Conservation (phyloP, 495 filamentous ascomycete species). For the Penicillium fimorum region DNA sequence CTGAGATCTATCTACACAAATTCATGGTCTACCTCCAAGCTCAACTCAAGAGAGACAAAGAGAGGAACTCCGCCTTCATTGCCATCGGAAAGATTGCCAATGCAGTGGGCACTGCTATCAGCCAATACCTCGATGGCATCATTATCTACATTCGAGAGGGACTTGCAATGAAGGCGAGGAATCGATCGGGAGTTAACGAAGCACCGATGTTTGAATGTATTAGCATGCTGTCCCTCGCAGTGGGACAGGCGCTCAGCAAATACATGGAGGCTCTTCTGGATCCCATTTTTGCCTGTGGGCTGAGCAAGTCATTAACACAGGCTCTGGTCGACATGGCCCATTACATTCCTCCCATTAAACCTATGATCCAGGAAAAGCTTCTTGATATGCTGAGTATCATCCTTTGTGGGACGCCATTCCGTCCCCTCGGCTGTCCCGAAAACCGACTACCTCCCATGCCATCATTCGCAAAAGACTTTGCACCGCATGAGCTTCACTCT, state of each 20-base stretch:
- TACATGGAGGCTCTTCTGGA: constrained; percentile 96
- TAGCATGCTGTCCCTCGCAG: constrained; percentile 90
- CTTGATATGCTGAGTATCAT: constrained; percentile 94
- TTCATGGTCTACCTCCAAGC: constrained; percentile 96
- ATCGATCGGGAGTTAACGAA: constrained; percentile 67
- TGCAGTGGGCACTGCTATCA: constrained; percentile 86
- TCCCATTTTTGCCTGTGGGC: constrained; percentile 92
- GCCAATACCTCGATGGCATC: constrained; percentile 92
- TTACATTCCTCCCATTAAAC: constrained; percentile 92
- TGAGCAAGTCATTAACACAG: constrained; percentile 89
- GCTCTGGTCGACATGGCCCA: constrained; percentile 97
- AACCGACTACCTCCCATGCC: constrained; percentile 64
- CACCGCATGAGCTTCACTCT: constrained; percentile 61
- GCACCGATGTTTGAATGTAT: constrained; percentile 97
- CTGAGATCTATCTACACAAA: constrained; percentile 76
- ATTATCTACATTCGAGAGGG: constrained; percentile 89
- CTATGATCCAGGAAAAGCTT: constrained; percentile 87
- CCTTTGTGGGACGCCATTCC: constrained; percentile 86
- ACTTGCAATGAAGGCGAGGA: constrained; percentile 77
- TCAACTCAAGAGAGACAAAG: constrained; percentile 94
- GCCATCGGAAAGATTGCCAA: constrained; percentile 97
- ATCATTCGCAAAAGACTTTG: constrained; percentile 81
- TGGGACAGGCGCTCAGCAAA: constrained; percentile 94
- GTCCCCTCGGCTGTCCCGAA: constrained; percentile 83
- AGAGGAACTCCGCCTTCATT: constrained; percentile 86